These are phyloP conservation scores for Kockiozyma suomiensis DNA, from an alignment of 805 yeast genomes.

Conservation along the genomic window DNA sequence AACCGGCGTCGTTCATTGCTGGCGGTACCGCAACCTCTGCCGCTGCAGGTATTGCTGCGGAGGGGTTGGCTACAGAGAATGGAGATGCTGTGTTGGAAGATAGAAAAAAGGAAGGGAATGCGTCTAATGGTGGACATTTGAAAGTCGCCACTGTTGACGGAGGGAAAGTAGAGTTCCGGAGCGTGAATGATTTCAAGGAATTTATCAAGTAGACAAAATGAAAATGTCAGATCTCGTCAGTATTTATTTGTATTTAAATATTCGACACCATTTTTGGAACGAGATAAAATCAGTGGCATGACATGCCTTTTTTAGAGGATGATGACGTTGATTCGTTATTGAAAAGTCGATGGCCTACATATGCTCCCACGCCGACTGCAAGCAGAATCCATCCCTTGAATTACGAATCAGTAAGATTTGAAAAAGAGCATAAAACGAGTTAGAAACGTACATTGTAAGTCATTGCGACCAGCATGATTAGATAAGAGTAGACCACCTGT, in stretches of 20 bases:
- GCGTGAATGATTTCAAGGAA: constrained; percentile 36
- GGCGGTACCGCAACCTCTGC: constrained; percentile 5
- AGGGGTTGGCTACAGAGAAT: neutral
- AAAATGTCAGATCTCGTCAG: too few relatives aligned
- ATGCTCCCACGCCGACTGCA: constrained; percentile 72
- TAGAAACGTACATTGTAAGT: constrained; percentile 57
- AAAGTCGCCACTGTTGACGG: constrained; percentile 40
- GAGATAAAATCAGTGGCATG: constrained; percentile 2
- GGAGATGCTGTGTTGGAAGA: neutral
- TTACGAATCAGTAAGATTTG: neutral
- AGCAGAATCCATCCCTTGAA: constrained; percentile 70
- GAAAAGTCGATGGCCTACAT: constrained; percentile 52
- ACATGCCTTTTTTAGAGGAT: constrained; percentile 1
- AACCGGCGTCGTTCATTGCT: constrained; percentile 25
- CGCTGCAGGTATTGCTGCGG: neutral
- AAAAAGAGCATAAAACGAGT: neutral
- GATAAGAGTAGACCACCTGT: constrained; percentile 69
- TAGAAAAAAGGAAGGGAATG: constrained; percentile 24
- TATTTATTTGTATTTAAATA: too few relatives aligned
- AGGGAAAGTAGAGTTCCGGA: constrained; percentile 39
- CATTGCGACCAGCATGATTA: constrained; percentile 57
- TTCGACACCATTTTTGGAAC: too few relatives aligned
- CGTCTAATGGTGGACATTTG: constrained; percentile 36
- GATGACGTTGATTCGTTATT: neutral
- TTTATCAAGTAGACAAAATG: constrained; percentile 22